A percentile compares a stretch with the other conserved stretches of the same genome.
Evolutionary conservation across 2,329 filamentous ascomycete species (phyloP).

Genomic region (Davidsoniella virescens): DNA sequence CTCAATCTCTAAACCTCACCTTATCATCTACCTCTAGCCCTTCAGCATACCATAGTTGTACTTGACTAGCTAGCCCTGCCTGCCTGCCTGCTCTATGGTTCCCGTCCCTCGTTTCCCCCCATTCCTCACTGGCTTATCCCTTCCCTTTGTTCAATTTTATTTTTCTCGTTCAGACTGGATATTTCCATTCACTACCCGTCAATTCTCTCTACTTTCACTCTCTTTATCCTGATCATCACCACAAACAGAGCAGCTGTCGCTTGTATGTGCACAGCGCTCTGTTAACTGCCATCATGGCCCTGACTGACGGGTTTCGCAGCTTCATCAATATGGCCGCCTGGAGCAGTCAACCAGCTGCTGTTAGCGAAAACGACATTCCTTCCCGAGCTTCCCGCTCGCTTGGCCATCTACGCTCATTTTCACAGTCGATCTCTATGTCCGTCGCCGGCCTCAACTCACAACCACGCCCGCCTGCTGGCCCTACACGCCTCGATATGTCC

Average conservation of each 20-base stretch:
- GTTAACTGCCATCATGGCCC: constrained; percentile 1
- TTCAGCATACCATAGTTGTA: no score
- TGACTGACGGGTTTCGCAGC: constrained; percentile 20
- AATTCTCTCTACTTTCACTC: not conserved
- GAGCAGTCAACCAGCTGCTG: constrained; percentile 25
- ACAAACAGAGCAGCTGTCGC: not conserved
- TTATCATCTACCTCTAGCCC: no score
- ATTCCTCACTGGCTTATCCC: not conserved
- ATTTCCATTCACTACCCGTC: not conserved
- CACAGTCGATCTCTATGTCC: constrained; percentile 9
- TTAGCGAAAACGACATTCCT: constrained; percentile 7
- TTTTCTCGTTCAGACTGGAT: not conserved
- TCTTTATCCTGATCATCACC: not conserved
- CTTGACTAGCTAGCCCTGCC: no score
- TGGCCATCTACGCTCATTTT: constrained; percentile 9
- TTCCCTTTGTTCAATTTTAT: not conserved
- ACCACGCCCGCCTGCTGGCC: constrained; percentile 2
- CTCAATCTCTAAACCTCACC: no score
- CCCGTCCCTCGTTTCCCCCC: not conserved
- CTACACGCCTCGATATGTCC: constrained; percentile 1
- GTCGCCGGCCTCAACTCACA: not conserved
- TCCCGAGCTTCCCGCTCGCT: constrained; percentile 9
- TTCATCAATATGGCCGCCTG: constrained; percentile 38
- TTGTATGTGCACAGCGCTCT: not conserved
- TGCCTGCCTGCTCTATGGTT: no score